phyloP scores from a whole-genome alignment of 2,329 filamentous ascomycete species.

The Cytospora leucostoma region DNA sequence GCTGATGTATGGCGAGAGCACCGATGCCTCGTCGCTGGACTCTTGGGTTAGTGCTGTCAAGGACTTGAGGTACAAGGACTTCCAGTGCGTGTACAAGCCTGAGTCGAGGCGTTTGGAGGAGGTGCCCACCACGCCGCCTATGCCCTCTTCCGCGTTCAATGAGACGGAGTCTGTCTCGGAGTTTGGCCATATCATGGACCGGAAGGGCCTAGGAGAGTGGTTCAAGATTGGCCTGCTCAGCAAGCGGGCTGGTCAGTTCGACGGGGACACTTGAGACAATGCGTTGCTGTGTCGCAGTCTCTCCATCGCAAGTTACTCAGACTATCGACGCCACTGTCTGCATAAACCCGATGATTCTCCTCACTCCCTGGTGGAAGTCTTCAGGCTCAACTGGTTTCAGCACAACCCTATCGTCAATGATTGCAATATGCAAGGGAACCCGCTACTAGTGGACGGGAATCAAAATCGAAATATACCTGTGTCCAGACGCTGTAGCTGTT shows the following conservation, averaged over 20 bases:
- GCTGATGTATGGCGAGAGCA: constrained; percentile 75
- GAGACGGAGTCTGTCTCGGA: constrained; percentile 66
- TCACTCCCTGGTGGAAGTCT: no score
- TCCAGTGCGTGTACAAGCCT: constrained; percentile 61
- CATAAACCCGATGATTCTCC: no score
- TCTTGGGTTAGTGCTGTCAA: constrained; percentile 68
- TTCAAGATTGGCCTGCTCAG: constrained; percentile 37
- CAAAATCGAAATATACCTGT: no score
- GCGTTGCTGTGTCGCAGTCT: no score
- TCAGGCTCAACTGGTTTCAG: no score
- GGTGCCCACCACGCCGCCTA: neutral
- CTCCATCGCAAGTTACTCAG: neutral
- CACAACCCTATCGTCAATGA: no score
- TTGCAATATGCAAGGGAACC: no score
- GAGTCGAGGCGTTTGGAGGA: constrained; percentile 33
- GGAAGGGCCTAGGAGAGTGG: constrained; percentile 61
- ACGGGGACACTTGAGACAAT: constrained; percentile 12
- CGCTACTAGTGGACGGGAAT: no score
- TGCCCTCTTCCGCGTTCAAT: constrained; percentile 41
- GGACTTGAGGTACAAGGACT: constrained; percentile 71
- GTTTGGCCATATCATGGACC: constrained; percentile 64
- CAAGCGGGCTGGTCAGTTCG: constrained; percentile 27
- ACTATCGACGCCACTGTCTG: neutral
- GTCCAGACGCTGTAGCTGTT: no score
- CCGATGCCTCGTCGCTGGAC: constrained; percentile 53